These are phyloP conservation scores for Puccinia hordei DNA, from an alignment of 1,284 basidiomycete genomes.

Conservation along the genomic window DNA sequence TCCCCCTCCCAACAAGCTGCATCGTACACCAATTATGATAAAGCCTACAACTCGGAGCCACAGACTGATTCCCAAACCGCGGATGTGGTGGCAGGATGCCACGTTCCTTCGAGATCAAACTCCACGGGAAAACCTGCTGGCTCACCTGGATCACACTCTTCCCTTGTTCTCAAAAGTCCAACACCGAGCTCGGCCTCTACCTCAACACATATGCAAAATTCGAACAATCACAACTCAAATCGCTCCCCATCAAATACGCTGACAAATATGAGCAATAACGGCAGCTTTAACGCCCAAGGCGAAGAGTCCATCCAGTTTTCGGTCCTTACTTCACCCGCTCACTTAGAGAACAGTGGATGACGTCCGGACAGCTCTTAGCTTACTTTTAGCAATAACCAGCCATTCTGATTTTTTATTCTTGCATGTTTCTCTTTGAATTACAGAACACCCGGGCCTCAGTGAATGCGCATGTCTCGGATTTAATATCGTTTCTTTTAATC, in stretches of 20 bases:
- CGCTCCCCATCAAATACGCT: conserved; percentile 36
- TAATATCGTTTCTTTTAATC: background rate
- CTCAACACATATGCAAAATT: conserved; percentile 34
- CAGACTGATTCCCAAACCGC: conserved; percentile 1
- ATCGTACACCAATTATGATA: conserved; percentile 4
- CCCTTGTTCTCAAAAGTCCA: conserved; percentile 36
- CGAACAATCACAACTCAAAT: conserved; percentile 19
- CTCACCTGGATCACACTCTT: conserved; percentile 37
- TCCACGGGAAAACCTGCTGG: conserved; percentile 16
- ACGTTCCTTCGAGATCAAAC: background rate
- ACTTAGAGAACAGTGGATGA: conserved; percentile 9
- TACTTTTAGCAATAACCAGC: background rate
- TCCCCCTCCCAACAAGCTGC: conserved; percentile 28
- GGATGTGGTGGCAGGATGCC: background rate
- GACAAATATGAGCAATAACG: conserved; percentile 24
- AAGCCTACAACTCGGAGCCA: background rate
- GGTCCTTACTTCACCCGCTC: conserved; percentile 40
- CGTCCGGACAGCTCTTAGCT: background rate
- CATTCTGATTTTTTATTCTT: background rate
- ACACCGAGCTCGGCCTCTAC: conserved; percentile 47
- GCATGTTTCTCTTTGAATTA: background rate
- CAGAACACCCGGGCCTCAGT: background rate
- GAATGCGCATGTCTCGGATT: background rate
- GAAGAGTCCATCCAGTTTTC: conserved; percentile 44
- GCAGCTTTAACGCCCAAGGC: conserved; percentile 3